Base-by-base conservation (phyloP, 2,329 filamentous ascomycete species). In the Diaporthe sp. region DNA sequence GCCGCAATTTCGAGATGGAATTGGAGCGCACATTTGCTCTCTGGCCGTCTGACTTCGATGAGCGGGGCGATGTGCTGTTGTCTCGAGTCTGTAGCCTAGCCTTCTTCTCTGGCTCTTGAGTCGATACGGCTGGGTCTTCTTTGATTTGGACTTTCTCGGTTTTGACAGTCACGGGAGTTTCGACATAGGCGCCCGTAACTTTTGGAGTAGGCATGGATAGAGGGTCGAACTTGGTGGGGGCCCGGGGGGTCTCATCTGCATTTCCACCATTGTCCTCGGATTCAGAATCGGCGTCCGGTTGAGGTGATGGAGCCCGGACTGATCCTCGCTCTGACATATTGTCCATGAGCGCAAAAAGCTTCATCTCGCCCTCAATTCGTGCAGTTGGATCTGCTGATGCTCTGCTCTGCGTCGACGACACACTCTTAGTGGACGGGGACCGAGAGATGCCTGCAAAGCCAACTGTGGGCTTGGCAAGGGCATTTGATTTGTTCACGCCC, bases 261-360 rank as follows among this genome's bases (percentile, higher is more conserved):
- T 68, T 79, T n/a, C 79, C 75, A 7, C 78, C 77, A 12, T 81
- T 79, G 39, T 81, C 81, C 25, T 83, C 81, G 5, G 42, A 28
- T 34, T 67, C 73, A 39, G 46, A 68, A 55, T 84, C 84, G 5
- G 74, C 80, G 12, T 84, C 84, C 2, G 83, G 83, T 53, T 79
- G 79, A n/a, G 85, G 85, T 0, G 90, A 91, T 2, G 87, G 84
- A 5, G 87, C 89, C 51, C 88, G 86, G 25, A 87, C 82, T 5
- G 90, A 91, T 1, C 89, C 89, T 58, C 84, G 86, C 78, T 91
- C 90, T 1, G 90, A 92, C 57, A 90, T 85, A 76, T 88, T 89
- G 44, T 91, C 89, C 22, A 82, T 79, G 0, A 86, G 88, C 19
- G 88, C 90, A 80, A 92, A 92, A 12, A 92, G 84, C 67, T 86